A percentile compares a stretch with the other conserved stretches of the same genome.
Conservation (phyloP, 2,329 filamentous ascomycete species). For the Penicillium griseofulvum region DNA sequence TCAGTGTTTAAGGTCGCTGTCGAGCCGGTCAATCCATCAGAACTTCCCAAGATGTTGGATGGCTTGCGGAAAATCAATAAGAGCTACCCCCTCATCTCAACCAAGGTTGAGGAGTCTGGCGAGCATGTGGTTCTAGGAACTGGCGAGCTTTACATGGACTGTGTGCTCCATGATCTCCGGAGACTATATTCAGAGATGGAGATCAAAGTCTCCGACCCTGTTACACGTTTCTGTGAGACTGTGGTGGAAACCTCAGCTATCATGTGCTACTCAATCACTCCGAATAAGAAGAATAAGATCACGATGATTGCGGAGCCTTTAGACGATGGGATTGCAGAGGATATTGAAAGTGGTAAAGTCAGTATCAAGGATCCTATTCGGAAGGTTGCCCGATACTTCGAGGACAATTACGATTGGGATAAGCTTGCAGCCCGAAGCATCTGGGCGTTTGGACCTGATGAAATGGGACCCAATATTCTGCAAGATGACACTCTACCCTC, state of each 20-base stretch:
- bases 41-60: constrained; percentile 97
- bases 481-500: constrained; percentile 95
- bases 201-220: constrained; percentile 96
- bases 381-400: constrained; percentile 94
- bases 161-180: constrained; percentile 90
- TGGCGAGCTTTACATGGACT: constrained; percentile 99
- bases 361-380: constrained; percentile 89
- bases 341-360: constrained; percentile 88
- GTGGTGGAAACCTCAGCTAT: constrained; percentile 96
- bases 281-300: constrained; percentile 99
- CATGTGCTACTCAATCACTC: constrained; percentile 95
- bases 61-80: constrained; percentile 96
- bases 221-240: constrained; percentile 96
- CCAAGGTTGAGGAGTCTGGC: constrained; percentile 96
- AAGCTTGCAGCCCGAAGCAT: constrained; percentile 90
- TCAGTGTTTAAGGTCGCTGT: constrained; percentile 97
- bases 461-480: constrained; percentile 89
- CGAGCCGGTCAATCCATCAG: constrained; percentile 95
- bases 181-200: constrained; percentile 98
- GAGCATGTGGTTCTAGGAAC: constrained; percentile 95
- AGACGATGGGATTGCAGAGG: constrained; percentile 88
- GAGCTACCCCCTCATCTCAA: constrained; percentile 90
- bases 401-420: constrained; percentile 96
- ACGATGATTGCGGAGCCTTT: constrained; percentile 97
- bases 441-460: constrained; percentile 97